Evolutionary conservation across 805 yeast genomes (phyloP), one percentile per base, ranked within the genome.

Genomic region (Isabelozyma gotoi): DNA sequence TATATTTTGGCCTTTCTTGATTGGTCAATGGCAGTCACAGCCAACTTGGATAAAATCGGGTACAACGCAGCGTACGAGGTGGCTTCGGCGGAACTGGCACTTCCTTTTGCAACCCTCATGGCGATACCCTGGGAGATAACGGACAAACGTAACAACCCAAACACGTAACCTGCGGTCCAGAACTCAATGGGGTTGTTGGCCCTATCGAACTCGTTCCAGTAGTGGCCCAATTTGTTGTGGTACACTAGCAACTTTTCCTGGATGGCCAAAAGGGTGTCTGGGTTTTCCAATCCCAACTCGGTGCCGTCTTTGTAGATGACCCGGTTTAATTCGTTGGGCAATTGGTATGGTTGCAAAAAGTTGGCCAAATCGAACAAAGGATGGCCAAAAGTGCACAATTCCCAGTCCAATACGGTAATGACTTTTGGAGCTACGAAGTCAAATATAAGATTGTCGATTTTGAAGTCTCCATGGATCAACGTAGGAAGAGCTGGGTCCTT

Each of bases 71-170:
- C 79, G 16, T 68, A 61, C 1, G 57, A 57, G 5, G 60, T 60
- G 2, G 85, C 85, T 42, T 70, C 63, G 0, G 78, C 78, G 35
- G 80, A 73, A 19, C 79, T 73, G 1, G 84, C 84, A 31, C 71
- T 74, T 8, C 84, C 84, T 40, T 68, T 61, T 8, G 68, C 63
- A 1, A 69, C 64, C 41, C 85, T 65, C 64, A 81, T 80, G 4
- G 80, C 81, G 39, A 81, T 79, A 2, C 87, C 87, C 49, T 81
- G 87, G 14, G 76, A 66, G 43, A 81, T 81, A 14, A 81, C 84
- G 45, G 77, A 68, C 15, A 80, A 65, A 17, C 86, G 62, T 32
- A 78, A 67, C 33, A 80, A 61, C 0, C 83, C 83, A 59, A 80
- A 81, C 2, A 78, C 81, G 11, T 65, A 69, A 1, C 84, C 85